Conservation (phyloP, 352 stramenopile genomes). For the Hyaloperonospora brassicae region DNA sequence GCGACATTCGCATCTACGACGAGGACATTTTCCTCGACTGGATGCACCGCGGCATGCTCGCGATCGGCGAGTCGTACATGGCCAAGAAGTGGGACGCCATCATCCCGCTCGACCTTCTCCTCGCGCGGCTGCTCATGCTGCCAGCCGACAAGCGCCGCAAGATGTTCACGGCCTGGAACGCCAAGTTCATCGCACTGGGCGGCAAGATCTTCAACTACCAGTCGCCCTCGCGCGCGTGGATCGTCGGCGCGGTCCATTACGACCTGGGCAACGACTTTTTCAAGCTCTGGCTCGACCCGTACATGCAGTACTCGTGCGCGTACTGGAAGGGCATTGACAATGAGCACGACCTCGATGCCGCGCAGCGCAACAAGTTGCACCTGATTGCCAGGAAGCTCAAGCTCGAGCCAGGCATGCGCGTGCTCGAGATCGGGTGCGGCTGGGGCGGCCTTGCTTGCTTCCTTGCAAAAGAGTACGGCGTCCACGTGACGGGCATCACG, state of each 20-base stretch:
- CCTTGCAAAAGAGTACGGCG: constrained; percentile 79
- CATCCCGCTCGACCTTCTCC: constrained; percentile 66
- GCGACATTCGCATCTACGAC: constrained; percentile 77
- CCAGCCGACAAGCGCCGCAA: constrained; percentile 68
- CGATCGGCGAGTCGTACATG: constrained; percentile 86
- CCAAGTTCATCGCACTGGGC: constrained; percentile 65
- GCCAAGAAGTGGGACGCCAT: constrained; percentile 81
- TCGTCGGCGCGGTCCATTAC: constrained; percentile 81
- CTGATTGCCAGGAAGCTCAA: constrained; percentile 84
- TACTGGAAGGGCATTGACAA: constrained; percentile 77
- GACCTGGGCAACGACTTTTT: constrained; percentile 86
- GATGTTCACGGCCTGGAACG: constrained; percentile 85
- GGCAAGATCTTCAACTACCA: constrained; percentile 85
- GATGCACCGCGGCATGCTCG: constrained; percentile 77
- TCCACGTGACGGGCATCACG: constrained; percentile 85
- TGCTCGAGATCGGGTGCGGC: constrained; percentile 86
- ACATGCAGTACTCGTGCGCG: constrained; percentile 84
- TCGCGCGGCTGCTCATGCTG: constrained; percentile 64
- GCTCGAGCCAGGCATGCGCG: constrained; percentile 71
- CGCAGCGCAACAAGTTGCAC: constrained; percentile 83
- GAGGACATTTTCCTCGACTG: constrained; percentile 82
- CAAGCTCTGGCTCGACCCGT: constrained; percentile 82
- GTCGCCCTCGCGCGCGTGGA: constrained; percentile 71
- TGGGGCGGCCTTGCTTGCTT: constrained; percentile 86
- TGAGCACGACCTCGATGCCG: constrained; percentile 68